Percentiles rank a stretch among this genome's conserved stretches.
Conservation (phyloP, 169 alveolate genomes). For the Plasmodium relictum region DNA sequence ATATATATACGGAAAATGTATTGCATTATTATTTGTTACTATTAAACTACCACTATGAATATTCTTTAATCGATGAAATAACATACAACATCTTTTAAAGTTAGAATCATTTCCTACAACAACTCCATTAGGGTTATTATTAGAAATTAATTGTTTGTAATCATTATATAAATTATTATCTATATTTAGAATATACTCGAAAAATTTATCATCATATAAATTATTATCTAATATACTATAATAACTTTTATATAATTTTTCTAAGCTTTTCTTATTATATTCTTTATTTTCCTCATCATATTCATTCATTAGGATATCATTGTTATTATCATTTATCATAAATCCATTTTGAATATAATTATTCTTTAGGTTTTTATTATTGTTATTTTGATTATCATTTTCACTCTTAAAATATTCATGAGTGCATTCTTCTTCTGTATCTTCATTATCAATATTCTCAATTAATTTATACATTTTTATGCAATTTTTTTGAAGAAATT, state of each 20-base stretch:
- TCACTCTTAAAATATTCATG: background rate
- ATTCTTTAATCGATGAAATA: conserved; percentile 76
- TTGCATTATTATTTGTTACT: conserved; percentile 74
- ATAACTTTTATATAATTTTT: conserved; percentile 20
- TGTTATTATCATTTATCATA: background rate
- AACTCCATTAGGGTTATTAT: conserved; percentile 71
- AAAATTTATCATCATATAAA: conserved; percentile 46
- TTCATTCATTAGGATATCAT: background rate
- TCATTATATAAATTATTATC: conserved; percentile 53
- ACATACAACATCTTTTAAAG: conserved; percentile 77
- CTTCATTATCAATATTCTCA: background rate
- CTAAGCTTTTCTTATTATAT: background rate
- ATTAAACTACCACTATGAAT: conserved; percentile 72
- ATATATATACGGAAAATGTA: conserved; percentile 64
- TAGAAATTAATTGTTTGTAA: conserved; percentile 71
- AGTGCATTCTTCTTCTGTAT: background rate
- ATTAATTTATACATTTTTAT: background rate
- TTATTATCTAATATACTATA: conserved; percentile 40
- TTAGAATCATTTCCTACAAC: conserved; percentile 76
- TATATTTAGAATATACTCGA: conserved; percentile 54
- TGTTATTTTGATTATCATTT: background rate
- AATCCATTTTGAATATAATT: background rate
- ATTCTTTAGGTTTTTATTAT: background rate
- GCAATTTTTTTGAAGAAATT: conserved; percentile 27
- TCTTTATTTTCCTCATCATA: background rate